Percentiles rank a stretch among this genome's conserved stretches.
These are phyloP conservation scores for Mariannaea sp. DNA, from an alignment of 2,329 filamentous ascomycete species.

Conservation along the genomic window DNA sequence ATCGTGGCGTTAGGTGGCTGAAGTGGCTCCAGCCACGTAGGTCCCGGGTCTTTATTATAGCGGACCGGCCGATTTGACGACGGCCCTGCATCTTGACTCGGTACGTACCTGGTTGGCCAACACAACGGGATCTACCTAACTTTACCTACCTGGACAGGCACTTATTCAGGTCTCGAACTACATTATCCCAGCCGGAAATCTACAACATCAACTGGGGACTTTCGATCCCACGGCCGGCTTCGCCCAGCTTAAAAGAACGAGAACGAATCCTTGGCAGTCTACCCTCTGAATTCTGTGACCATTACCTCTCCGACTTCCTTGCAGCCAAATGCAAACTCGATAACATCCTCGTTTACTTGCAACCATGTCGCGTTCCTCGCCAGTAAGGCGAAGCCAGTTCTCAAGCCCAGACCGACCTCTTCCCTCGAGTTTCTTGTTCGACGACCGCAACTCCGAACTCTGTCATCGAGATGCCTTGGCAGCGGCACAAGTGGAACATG, in stretches of 20 bases:
- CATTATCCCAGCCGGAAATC: constrained; percentile 30
- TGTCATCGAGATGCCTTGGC: constrained; percentile 69
- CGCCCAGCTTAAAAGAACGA: background rate
- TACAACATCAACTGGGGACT: constrained; percentile 16
- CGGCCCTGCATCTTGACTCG: background rate
- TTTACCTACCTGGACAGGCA: constrained; percentile 21
- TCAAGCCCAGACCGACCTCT: constrained; percentile 53
- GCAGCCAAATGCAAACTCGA: constrained; percentile 29
- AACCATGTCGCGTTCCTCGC: constrained; percentile 52
- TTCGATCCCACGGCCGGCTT: constrained; percentile 5
- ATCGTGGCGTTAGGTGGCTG: too few relatives aligned
- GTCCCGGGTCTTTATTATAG: constrained; percentile 21
- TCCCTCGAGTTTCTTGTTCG: constrained; percentile 64
- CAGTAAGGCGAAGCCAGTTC: constrained; percentile 46
- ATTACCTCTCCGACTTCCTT: background rate
- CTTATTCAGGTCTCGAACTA: constrained; percentile 22
- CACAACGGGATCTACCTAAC: background rate
- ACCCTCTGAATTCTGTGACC: background rate
- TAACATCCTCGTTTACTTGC: constrained; percentile 21
- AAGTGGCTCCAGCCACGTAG: too few relatives aligned
- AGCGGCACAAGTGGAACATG: constrained; percentile 68
- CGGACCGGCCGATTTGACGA: constrained; percentile 4
- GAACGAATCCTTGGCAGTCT: background rate
- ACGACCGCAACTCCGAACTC: constrained; percentile 65
- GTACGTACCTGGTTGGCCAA: constrained; percentile 27